Conservation (phyloP, 2,329 filamentous ascomycete genomes). For the Sporothrix protearum region DNA sequence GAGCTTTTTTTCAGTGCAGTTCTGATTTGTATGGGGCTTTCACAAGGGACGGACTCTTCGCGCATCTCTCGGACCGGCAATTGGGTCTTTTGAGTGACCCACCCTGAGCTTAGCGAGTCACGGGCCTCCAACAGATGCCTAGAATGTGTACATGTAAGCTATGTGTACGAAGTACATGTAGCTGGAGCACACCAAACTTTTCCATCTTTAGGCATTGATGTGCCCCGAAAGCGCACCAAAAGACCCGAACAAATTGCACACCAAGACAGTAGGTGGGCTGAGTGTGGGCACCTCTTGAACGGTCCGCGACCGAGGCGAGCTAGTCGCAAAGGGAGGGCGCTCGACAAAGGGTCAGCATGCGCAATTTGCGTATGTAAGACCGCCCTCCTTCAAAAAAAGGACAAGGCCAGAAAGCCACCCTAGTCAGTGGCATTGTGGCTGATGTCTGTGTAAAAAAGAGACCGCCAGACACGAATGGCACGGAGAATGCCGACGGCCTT, state of each 20-base stretch:
- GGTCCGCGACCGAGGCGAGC: neutral
- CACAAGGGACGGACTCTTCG: neutral
- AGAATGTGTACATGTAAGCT: too few species aligned
- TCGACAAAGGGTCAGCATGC: neutral
- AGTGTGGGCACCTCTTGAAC: neutral
- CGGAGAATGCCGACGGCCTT: neutral
- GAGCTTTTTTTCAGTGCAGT: neutral
- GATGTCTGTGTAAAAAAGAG: neutral
- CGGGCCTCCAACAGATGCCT: neutral
- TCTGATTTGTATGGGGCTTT: neutral
- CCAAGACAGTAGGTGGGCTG: neutral
- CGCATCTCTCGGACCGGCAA: neutral
- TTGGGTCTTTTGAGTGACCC: neutral
- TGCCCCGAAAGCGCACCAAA: too few species aligned
- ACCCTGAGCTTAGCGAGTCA: neutral
- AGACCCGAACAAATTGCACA: neutral
- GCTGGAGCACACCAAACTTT: too few species aligned
- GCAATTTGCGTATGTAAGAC: neutral
- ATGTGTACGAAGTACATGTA: too few species aligned
- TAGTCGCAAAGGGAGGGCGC: neutral
- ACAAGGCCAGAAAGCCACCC: neutral
- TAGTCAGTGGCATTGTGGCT: neutral
- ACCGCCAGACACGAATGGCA: neutral
- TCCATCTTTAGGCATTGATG: too few species aligned
- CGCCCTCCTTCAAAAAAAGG: neutral